Evolutionary conservation across 495 filamentous ascomycete genomes (phyloP).

Genomic region (Aspergillus haitiensis): DNA sequence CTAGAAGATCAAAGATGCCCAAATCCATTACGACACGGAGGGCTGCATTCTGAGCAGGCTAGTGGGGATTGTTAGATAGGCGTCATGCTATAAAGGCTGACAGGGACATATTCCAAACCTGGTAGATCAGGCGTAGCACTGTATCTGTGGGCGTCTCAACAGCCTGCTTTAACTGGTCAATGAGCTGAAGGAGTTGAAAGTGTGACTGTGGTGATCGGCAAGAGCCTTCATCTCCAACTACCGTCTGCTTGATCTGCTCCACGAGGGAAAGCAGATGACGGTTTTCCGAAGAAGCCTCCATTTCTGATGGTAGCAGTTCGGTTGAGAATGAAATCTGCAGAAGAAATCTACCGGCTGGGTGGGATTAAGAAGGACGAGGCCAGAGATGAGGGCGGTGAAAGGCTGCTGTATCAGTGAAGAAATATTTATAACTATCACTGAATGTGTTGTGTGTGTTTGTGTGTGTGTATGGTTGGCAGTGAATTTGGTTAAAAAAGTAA

Average conservation of each 20-base stretch:
- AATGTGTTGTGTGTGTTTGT: too few species aligned
- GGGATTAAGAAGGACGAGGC: too few species aligned
- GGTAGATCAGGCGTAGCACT: conserved; percentile 39
- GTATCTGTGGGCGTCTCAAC: conserved; percentile 42
- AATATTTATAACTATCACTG: too few species aligned
- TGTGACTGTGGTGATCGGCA: conserved; percentile 29
- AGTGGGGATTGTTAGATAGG: neutral
- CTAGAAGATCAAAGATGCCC: conserved; percentile 33
- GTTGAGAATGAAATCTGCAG: too few species aligned
- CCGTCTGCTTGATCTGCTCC: conserved; percentile 29
- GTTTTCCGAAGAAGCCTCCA: neutral
- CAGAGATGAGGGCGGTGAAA: too few species aligned
- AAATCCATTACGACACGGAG: conserved; percentile 39
- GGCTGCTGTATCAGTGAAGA: too few species aligned
- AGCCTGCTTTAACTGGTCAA: conserved; percentile 33
- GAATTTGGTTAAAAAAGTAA: too few species aligned
- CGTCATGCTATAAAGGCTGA: neutral
- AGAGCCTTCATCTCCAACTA: conserved; percentile 22
- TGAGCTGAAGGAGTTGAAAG: conserved; percentile 33
- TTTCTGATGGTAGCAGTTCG: neutral
- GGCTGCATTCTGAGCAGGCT: conserved; percentile 46
- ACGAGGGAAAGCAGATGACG: conserved; percentile 21
- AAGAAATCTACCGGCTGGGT: too few species aligned
- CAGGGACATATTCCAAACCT: conserved; percentile 26
- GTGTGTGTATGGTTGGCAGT: too few species aligned